Base-by-base conservation (phyloP, 2,329 filamentous ascomycete genomes). In the Fusarium decemcellulare region DNA sequence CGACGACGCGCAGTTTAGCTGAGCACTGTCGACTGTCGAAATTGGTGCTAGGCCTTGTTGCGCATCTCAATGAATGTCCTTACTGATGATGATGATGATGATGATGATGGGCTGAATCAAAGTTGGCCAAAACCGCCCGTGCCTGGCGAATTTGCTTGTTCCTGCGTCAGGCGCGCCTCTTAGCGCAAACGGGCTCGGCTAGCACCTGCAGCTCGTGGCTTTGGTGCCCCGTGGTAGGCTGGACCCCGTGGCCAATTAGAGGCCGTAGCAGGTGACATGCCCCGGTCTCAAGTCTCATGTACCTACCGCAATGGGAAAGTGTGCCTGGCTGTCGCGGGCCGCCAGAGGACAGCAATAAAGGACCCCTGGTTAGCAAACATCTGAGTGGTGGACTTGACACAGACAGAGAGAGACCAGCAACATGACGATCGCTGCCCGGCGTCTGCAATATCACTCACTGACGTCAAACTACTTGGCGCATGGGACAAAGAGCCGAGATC, bases 111-210 rank as follows among this genome's bases (percentile, higher is more conserved):
- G 23, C 23, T 23, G 23, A 23, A 23, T 23, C 23, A 23, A 23
- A 23, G 23, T 23, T 23, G 23, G 23, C 23, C 23, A 23, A 23
- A 23, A 23, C 32, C 47, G 32, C 36, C 47, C 34, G 18, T 50
- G 30, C 5, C 30, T 51, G 52, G 16, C 54, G 39, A 60, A 63
- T 68, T 72, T 34, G 63, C 65, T 62, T 63, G 72, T 74, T 74
- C 72, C 72, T 74, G 72, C 72, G 37, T 74, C 71, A 60, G 64
- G 67, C 56, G 60, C 23, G 57, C 53, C 43, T 57, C 47, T 66
- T 72, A 71, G 70, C 61, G 70, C 60, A 65, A 63, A 55, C 58
- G 57, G 68, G 39, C 56, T 71, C 65, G 68, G 59, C 30, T 72
- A 64, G 55, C 46, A 57, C 47, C 61, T 72, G 65, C 58, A 69